phyloP scores from a whole-genome alignment of 805 yeast species.

The Wickerhamiella musiphila region DNA sequence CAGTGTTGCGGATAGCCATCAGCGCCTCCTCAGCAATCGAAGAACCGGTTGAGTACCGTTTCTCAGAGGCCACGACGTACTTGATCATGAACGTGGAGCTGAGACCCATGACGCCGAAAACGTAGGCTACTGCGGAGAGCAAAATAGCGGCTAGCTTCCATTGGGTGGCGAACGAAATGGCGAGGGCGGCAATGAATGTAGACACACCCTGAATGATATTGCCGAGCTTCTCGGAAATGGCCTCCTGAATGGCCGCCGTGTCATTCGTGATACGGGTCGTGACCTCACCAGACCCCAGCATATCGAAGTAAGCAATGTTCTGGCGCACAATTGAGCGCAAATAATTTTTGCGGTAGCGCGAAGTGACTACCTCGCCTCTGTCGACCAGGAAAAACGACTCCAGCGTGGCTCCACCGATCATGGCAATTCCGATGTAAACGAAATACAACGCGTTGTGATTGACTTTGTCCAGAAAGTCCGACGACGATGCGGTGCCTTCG shows the following conservation, averaged over 20 bases:
- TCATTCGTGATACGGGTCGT: conserved; percentile 28
- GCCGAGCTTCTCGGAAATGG: conserved; percentile 27
- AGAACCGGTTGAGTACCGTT: conserved; percentile 20
- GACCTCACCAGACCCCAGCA: conserved; percentile 27
- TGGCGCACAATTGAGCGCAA: conserved; percentile 24
- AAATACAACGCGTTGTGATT: conserved; percentile 24
- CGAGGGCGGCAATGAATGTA: conserved; percentile 24
- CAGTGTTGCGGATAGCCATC: conserved; percentile 26
- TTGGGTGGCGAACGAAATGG: conserved; percentile 22
- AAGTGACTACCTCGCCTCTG: conserved; percentile 26
- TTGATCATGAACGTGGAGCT: conserved; percentile 20
- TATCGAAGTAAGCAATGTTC: conserved; percentile 27
- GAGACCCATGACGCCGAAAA: conserved; percentile 17
- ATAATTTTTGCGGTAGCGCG: conserved; percentile 24
- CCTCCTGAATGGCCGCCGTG: conserved; percentile 26
- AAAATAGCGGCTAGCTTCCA: conserved; percentile 24
- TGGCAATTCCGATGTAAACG: conserved; percentile 25
- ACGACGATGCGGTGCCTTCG: conserved; percentile 11
- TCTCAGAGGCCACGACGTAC: conserved; percentile 13
- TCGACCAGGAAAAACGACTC: conserved; percentile 24
- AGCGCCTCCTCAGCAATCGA: conserved; percentile 27
- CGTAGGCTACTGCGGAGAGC: conserved; percentile 20
- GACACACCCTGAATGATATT: conserved; percentile 24
- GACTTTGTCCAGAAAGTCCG: conserved; percentile 20
- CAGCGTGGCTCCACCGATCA: conserved; percentile 18